phyloP scores from a whole-genome alignment of 805 yeast species.

The Metschnikowia colocasiae region DNA sequence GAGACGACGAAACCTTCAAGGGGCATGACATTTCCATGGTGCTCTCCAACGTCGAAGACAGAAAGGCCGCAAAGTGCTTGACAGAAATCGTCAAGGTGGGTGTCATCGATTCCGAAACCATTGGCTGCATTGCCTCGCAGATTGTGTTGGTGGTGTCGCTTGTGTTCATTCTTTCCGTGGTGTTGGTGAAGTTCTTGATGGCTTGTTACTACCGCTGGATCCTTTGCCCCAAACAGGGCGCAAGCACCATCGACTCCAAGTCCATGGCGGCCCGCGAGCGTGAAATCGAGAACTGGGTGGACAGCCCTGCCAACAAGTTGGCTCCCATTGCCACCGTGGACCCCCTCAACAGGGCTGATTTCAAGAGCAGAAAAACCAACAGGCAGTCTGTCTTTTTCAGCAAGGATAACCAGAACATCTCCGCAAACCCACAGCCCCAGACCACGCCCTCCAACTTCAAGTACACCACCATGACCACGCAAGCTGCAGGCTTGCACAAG shows the following conservation, averaged over 20 bases:
- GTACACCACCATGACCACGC: constrained; percentile 65
- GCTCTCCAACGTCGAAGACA: constrained; percentile 60
- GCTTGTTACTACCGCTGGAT: constrained; percentile 91
- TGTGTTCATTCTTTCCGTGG: constrained; percentile 80
- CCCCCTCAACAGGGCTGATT: constrained; percentile 49
- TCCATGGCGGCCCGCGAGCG: constrained; percentile 61
- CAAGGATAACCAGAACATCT: constrained; percentile 28
- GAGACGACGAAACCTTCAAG: constrained; percentile 47
- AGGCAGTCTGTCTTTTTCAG: constrained; percentile 41
- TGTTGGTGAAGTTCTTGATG: constrained; percentile 68
- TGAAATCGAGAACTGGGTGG: constrained; percentile 83
- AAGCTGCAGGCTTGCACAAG: constrained; percentile 39
- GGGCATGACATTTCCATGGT: constrained; percentile 84
- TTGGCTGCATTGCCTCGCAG: constrained; percentile 91
- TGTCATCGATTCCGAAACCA: constrained; percentile 77
- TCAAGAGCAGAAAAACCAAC: constrained; percentile 32
- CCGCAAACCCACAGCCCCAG: constrained; percentile 24
- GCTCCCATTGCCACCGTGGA: constrained; percentile 45
- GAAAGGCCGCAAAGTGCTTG: constrained; percentile 75
- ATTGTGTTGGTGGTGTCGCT: constrained; percentile 79
- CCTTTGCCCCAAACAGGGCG: constrained; percentile 68
- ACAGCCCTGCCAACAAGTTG: constrained; percentile 34
- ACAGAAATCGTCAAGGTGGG: constrained; percentile 88
- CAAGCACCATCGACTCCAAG: constrained; percentile 54
- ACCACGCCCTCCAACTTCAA: constrained; percentile 36